Percentiles rank a stretch among this genome's conserved stretches.
Evolutionary conservation across 805 yeast genomes (phyloP).

Genomic region (Candida silvatica): DNA sequence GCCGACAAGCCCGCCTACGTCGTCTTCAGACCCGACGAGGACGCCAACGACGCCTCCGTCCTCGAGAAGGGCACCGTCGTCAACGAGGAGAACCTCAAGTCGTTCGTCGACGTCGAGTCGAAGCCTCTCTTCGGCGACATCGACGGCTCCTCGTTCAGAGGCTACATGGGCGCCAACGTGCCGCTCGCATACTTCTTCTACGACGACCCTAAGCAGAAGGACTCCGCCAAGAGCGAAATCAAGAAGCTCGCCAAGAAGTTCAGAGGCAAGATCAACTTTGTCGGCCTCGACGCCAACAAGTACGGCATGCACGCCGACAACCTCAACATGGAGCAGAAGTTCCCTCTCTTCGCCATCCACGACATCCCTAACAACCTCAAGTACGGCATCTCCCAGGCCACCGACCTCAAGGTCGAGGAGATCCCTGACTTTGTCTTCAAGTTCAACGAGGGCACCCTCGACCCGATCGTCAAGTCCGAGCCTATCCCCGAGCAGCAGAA

Average conservation of each 20-base stretch:
- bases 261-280: slow-evolving; percentile 80
- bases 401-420: slow-evolving; percentile 39
- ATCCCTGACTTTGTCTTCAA: slow-evolving; percentile 56
- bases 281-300: slow-evolving; percentile 72
- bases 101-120: slow-evolving; percentile 51
- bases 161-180: slow-evolving; percentile 59
- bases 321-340: slow-evolving; percentile 74
- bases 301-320: slow-evolving; percentile 84
- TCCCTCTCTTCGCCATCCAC: slow-evolving; percentile 90
- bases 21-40: slow-evolving; percentile 38
- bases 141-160: slow-evolving; percentile 66
- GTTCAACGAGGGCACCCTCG: slow-evolving; percentile 54
- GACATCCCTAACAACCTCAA: slow-evolving; percentile 60
- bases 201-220: slow-evolving; percentile 58
- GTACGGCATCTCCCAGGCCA: slow-evolving; percentile 64
- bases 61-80: slow-evolving; percentile 28
- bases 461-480: slow-evolving; percentile 77
- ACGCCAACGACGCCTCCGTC: slow-evolving; percentile 40
- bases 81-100: slow-evolving; percentile 28
- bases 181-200: slow-evolving; percentile 91
- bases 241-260: slow-evolving; percentile 59
- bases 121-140: slow-evolving; percentile 86
- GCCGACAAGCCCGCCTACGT: slow-evolving; percentile 31
- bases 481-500: slow-evolving; percentile 79
- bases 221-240: slow-evolving; percentile 41